These are phyloP conservation scores for Ceratobasidium theobromae DNA, from an alignment of 1,284 basidiomycete species.

Conservation along the genomic window DNA sequence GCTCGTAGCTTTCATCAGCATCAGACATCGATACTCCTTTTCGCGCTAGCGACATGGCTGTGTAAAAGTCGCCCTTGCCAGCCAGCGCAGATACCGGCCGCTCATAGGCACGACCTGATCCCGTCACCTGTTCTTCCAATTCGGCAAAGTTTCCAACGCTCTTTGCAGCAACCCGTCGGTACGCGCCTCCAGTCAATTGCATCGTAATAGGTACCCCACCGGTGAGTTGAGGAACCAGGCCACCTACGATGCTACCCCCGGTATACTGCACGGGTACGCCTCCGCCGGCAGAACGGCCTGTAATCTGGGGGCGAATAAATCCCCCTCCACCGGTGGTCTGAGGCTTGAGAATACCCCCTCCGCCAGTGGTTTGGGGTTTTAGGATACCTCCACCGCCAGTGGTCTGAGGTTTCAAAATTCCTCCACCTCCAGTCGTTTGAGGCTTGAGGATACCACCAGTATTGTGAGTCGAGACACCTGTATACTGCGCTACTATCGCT, in stretches of 20 bases:
- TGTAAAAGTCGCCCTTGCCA: background rate
- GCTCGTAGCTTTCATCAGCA: background rate
- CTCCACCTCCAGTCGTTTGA: constrained; percentile 27
- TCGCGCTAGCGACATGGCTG: constrained; percentile 15
- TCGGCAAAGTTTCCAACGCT: constrained; percentile 12
- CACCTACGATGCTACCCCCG: constrained; percentile 40
- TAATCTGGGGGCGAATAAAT: constrained; percentile 26
- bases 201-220: constrained; percentile 70
- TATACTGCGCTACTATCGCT: constrained; percentile 1
- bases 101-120: constrained; percentile 9
- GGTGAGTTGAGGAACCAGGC: constrained; percentile 56
- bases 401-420: constrained; percentile 4
- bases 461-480: constrained; percentile 11
- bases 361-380: constrained; percentile 28
- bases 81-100: background rate
- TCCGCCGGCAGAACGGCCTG: constrained; percentile 8
- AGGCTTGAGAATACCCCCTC: constrained; percentile 51
- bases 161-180: constrained; percentile 18
- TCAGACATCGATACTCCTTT: constrained; percentile 22
- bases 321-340: constrained; percentile 43
- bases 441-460: constrained; percentile 11
- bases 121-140: constrained; percentile 18
- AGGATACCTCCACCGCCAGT: constrained; percentile 20
- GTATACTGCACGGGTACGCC: constrained; percentile 48
- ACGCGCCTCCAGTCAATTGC: constrained; percentile 67